Percentiles rank a stretch among this genome's conserved stretches.
Evolutionary conservation across 805 yeast species (phyloP).

Genomic region (Wickerhamiella occidentalis): DNA sequence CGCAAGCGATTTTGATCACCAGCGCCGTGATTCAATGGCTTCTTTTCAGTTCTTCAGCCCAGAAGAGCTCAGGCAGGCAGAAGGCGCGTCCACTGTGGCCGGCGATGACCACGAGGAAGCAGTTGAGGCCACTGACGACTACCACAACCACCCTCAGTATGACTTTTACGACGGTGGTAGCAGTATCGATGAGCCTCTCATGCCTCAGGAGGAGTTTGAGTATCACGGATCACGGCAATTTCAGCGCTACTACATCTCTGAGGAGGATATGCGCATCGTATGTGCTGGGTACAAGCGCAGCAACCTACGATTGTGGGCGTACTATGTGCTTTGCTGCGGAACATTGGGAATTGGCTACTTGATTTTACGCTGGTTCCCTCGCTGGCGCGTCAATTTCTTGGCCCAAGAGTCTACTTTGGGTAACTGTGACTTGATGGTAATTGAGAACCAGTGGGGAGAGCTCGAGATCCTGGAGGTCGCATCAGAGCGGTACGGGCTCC

Average conservation of each 20-base stretch:
- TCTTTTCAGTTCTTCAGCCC: constrained; percentile 67
- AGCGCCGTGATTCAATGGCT: constrained; percentile 5
- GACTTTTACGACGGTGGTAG: constrained; percentile 12
- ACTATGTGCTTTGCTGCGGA: constrained; percentile 40
- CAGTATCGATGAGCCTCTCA: constrained; percentile 17
- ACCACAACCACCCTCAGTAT: constrained; percentile 4
- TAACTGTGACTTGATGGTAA: constrained; percentile 79
- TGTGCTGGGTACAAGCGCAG: constrained; percentile 77
- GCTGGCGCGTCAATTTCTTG: constrained; percentile 41
- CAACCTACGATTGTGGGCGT: constrained; percentile 34
- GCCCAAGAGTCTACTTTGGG: constrained; percentile 46
- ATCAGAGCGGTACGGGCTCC: constrained; percentile 53
- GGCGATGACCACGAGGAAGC: constrained; percentile 24
- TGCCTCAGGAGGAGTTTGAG: constrained; percentile 16
- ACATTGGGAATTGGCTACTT: constrained; percentile 68
- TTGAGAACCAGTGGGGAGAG: constrained; percentile 91
- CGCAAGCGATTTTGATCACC: constrained; percentile 3
- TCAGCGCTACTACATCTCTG: constrained; percentile 86
- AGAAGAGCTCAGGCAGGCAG: constrained; percentile 75
- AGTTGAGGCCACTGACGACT: not conserved
- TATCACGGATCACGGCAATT: constrained; percentile 23
- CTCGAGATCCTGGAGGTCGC: constrained; percentile 46
- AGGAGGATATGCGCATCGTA: constrained; percentile 88
- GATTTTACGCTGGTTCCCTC: constrained; percentile 75
- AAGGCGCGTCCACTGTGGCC: constrained; percentile 66